A percentile compares a stretch with the other conserved stretches of the same genome.
phyloP scores from a whole-genome alignment of 192 early-diverging fungal genomes.

The Mortierella claussenii region DNA sequence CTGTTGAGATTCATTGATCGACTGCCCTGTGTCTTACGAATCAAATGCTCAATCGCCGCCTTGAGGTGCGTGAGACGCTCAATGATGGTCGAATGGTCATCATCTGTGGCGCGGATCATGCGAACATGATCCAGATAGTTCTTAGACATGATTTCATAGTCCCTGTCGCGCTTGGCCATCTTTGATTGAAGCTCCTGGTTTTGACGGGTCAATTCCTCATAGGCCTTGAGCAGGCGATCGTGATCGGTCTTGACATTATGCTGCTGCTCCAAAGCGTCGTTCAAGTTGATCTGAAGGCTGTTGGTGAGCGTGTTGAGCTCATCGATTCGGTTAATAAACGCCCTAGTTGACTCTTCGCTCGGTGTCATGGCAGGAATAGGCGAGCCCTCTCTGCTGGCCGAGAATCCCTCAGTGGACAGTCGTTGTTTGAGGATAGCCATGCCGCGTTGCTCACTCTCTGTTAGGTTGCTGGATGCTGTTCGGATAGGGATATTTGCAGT shows the following conservation, averaged over 20 bases:
- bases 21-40: constrained; percentile 36
- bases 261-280: constrained; percentile 1
- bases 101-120: constrained; percentile 40
- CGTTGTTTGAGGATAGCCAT: constrained; percentile 18
- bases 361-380: constrained; percentile 9
- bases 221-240: not conserved
- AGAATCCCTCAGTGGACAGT: constrained; percentile 16
- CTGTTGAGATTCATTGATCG: constrained; percentile 33
- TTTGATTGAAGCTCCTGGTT: constrained; percentile 24
- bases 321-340: constrained; percentile 22
- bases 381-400: constrained; percentile 24
- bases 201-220: constrained; percentile 10
- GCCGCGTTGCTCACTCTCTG: constrained; percentile 23
- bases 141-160: constrained; percentile 51
- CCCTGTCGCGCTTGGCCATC: constrained; percentile 18
- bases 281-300: constrained; percentile 11
- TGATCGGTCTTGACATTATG: constrained; percentile 2
- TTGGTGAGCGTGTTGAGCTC: constrained; percentile 16
- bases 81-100: constrained; percentile 45
- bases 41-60: constrained; percentile 29
- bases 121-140: constrained; percentile 49
- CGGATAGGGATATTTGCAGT: constrained; percentile 9
- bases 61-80: constrained; percentile 32
- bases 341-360: not conserved
- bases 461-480: constrained; percentile 19